Base-by-base conservation (phyloP, 129 eudicot genomes). In the Centella asiatica region DNA sequence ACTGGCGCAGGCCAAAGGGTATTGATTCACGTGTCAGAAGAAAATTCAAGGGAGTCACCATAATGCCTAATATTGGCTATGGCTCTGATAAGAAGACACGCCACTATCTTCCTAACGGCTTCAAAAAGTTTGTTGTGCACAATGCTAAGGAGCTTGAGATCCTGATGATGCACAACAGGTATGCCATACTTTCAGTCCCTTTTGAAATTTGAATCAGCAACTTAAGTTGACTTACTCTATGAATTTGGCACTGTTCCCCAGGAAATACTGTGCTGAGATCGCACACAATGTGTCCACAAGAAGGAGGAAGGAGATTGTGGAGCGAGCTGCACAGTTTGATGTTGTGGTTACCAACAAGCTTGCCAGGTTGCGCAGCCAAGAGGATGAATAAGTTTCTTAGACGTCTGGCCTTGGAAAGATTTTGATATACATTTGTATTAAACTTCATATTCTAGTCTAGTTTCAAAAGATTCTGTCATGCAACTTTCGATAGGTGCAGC, bases 101-200 rank as follows among this genome's bases (percentile, higher is more conserved):
- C 6, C 82, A 68, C 54, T 68, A 68, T 73, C 75, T 77, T 51
- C 78, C 82, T 13, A 77, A 77, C 20, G 78, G 82, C 4, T 77
- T 77, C 61, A 77, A 78, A 67, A 78, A 78, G 46, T 78, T 88
- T 57, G 89, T 88, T 31, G 96, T 88, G 22, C 89, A 88, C 82
- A 88, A 84, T 39, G 78, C 71, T 48, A 79, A 75, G 48, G 94
- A 84, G 71, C 76, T 85, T 40, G 94, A 85, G 66, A 49, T 88
- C 26, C 69, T 88, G 68, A 88, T 88, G 96, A 88, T 88, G 96
- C 96, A 88, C 80, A 88, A 88, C 76, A 79, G 96, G 96, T 81
- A 57, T 57, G 17, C 6, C n/a, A 1, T n/a, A 4, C 3, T n/a
- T n/a, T 6, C 1, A 0, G 9, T 11, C 28, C n/a, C 3, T 34